Base-by-base conservation (phyloP, 345 rosid genomes). In the Nasturtium officinale region DNA sequence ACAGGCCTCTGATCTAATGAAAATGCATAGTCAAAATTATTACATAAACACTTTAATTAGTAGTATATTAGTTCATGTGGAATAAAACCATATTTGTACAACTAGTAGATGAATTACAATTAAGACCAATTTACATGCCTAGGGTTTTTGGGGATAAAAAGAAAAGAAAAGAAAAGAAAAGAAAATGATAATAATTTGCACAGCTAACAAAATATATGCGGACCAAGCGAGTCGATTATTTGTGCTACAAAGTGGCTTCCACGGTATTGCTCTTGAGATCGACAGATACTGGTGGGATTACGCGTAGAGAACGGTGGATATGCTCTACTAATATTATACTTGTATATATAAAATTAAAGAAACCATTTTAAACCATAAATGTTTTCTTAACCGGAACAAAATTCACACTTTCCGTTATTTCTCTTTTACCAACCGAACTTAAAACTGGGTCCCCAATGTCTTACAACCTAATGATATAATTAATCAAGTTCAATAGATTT, bases 321-420 rank as follows among this genome's bases (percentile, higher is more conserved):
- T 33, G 16, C 13, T 16, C n/a, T n/a, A 5, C 1, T 52, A 32
- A 7, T 32, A 7, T n/a, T n/a, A n/a, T n/a, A n/a, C n/a, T n/a
- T n/a, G n/a, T n/a, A n/a, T n/a, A 32, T 0, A 4, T 2, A 6
- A 12, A 37, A 35, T 10, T 18, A 11, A 33, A 10, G 3, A 56
- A 17, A 18, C 6, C 32, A 7, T 38, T 3, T 7, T 21, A 3
- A 37, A 38, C 48, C 48, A 21, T 21, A 21, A 7, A 21, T 21
- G 11, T 60, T 37, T 21, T 38, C 65, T 21, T 38, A 61, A 61
- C 29, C 32, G 50, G 15, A 23, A 60, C 48, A 60, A 60, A 60
- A 38, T 6, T 17, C 46, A 10, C 11, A 38, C 48, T 60, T 60
- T 37, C 30, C 12, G 65, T 38, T 60, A 38, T 21, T 21, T 35